Conservation (phyloP, 345 rosid genomes). For the Acer saccharum region DNA sequence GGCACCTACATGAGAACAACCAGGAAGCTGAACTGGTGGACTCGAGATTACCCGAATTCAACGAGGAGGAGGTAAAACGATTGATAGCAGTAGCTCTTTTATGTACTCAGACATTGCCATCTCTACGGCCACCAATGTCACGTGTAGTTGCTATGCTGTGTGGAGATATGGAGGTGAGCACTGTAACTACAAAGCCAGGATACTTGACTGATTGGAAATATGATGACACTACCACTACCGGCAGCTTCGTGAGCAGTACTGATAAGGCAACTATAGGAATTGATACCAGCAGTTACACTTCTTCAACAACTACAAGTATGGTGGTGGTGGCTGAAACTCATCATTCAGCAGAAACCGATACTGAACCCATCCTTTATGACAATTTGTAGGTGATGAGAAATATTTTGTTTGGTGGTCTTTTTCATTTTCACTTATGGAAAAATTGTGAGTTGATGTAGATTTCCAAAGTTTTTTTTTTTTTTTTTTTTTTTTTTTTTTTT, state of each 20-base stretch:
- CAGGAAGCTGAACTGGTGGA: conserved; percentile 46
- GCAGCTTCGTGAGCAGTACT: conserved; percentile 26
- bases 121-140: conserved; percentile 61
- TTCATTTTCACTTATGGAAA: not conserved
- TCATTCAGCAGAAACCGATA: not conserved
- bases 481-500: no score
- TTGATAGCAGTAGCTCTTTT: conserved; percentile 57
- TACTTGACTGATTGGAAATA: conserved; percentile 63
- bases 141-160: conserved; percentile 66
- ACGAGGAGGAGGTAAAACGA: conserved; percentile 48
- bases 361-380: conserved; percentile 21
- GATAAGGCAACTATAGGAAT: conserved; percentile 26
- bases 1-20: conserved; percentile 26
- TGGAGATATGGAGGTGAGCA: conserved; percentile 64
- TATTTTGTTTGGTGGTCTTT: not conserved
- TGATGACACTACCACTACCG: conserved; percentile 33
- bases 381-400: not conserved
- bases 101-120: conserved; percentile 66
- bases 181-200: conserved; percentile 14
- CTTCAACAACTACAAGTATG: conserved; percentile 14
- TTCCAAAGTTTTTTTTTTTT: no score
- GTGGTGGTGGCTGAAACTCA: not conserved
- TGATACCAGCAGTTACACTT: conserved; percentile 3
- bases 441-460: no score
- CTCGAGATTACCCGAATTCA: conserved; percentile 33